A percentile compares a stretch with the other conserved stretches of the same genome.
phyloP scores from a whole-genome alignment of 257 asterid species.

The Solanum lignicaule region DNA sequence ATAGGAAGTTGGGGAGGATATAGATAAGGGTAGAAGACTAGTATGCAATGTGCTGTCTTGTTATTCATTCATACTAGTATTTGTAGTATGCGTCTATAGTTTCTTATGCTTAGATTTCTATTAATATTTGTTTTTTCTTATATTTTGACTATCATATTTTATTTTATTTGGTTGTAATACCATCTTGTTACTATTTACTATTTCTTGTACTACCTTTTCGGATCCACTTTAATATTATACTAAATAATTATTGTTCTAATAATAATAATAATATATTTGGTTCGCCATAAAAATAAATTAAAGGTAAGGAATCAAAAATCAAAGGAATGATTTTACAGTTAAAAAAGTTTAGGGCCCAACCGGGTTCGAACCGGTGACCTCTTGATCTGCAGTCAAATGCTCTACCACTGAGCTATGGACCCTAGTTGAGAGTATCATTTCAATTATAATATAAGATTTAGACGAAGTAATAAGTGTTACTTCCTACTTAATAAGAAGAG shows the following conservation, averaged over 20 bases:
- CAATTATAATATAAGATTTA: too few species aligned
- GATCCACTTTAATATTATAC: too few species aligned
- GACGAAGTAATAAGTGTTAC: too few species aligned
- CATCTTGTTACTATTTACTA: too few species aligned
- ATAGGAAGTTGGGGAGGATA: not conserved
- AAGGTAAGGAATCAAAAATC: not conserved
- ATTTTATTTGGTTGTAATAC: not conserved
- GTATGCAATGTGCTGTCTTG: not conserved
- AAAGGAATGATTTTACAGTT: too few species aligned
- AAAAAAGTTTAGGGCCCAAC: slow-evolving; percentile 15
- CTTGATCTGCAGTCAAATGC: slow-evolving; percentile 62
- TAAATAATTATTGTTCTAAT: too few species aligned
- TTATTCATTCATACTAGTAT: not conserved
- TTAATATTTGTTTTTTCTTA: not conserved
- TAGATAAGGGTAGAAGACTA: too few species aligned
- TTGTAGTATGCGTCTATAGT: not conserved
- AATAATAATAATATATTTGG: not conserved
- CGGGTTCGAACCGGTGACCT: slow-evolving; percentile 41
- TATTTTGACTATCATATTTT: not conserved
- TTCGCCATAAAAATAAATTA: not conserved
- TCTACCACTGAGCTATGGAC: slow-evolving; percentile 91
- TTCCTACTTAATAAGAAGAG: too few species aligned
- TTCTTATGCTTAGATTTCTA: not conserved
- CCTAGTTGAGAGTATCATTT: not conserved
- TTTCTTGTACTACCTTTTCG: too few species aligned